Percentiles rank a stretch among this genome's conserved stretches.
Evolutionary conservation across 495 filamentous ascomycete genomes (phyloP).

Genomic region (Penicillium ucsense): DNA sequence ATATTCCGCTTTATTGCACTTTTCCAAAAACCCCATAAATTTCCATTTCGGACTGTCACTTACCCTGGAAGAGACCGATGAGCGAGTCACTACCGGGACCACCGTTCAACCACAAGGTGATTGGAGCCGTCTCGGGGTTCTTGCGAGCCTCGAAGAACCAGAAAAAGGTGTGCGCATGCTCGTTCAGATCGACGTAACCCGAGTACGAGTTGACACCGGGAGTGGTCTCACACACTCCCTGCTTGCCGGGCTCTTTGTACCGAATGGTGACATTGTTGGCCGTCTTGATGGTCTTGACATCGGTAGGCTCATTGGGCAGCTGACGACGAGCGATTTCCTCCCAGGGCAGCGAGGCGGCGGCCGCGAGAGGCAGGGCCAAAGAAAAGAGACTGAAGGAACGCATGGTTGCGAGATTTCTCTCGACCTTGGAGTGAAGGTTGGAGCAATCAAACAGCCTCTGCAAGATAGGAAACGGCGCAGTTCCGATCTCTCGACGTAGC

Average conservation of each 20-base stretch:
- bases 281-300: slow-evolving; percentile 48
- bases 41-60: slow-evolving; percentile 5
- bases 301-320: slow-evolving; percentile 39
- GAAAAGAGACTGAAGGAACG: slow-evolving; percentile 14
- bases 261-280: slow-evolving; percentile 43
- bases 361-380: slow-evolving; percentile 16
- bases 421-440: background rate
- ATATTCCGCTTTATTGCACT: too few relatives aligned
- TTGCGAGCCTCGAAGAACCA: slow-evolving; percentile 43
- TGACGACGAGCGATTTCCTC: slow-evolving; percentile 25
- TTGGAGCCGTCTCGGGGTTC: slow-evolving; percentile 39
- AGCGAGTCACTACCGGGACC: slow-evolving; percentile 53
- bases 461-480: background rate
- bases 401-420: slow-evolving; percentile 15
- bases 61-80: slow-evolving; percentile 61
- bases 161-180: slow-evolving; percentile 36
- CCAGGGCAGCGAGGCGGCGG: slow-evolving; percentile 10
- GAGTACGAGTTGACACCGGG: slow-evolving; percentile 39
- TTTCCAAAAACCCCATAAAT: too few relatives aligned
- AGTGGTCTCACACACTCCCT: slow-evolving; percentile 40
- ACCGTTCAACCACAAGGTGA: slow-evolving; percentile 44
- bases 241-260: slow-evolving; percentile 32
- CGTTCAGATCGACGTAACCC: slow-evolving; percentile 38
- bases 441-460: background rate
- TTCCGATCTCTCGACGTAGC: background rate